Conservation (phyloP, 2,329 filamentous ascomycete species). For the Exophiala alcalophila region DNA sequence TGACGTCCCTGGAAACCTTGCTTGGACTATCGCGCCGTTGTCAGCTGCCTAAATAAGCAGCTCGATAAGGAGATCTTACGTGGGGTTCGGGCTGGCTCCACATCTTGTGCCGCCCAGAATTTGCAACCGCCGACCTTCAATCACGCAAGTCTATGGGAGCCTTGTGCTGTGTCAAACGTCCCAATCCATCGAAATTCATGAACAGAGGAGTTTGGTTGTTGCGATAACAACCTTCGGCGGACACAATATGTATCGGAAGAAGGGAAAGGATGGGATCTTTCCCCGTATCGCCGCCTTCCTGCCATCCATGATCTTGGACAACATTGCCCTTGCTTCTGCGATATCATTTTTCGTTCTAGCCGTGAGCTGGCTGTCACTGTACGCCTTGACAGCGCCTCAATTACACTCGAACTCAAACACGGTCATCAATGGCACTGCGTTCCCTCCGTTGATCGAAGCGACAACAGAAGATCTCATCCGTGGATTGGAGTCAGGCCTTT, state of each 20-base stretch:
- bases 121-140: too few species aligned
- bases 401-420: slow-evolving; percentile 20
- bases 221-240: too few species aligned
- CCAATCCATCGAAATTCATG: too few species aligned
- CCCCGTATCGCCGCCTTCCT: too few species aligned
- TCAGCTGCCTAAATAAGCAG: slow-evolving; percentile 23
- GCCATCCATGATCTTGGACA: not conserved
- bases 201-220: too few species aligned
- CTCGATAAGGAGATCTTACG: slow-evolving; percentile 14
- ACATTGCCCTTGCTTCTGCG: slow-evolving; percentile 2
- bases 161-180: too few species aligned
- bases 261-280: too few species aligned
- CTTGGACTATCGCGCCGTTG: not conserved
- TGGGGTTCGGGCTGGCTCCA: slow-evolving; percentile 8
- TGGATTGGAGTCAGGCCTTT: slow-evolving; percentile 51
- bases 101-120: too few species aligned
- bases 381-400: slow-evolving; percentile 2
- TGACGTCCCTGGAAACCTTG: not conserved
- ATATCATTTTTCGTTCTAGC: not conserved
- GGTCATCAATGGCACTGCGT: slow-evolving; percentile 25
- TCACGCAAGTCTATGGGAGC: too few species aligned
- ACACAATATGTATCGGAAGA: too few species aligned
- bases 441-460: slow-evolving; percentile 48
- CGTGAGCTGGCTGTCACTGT: slow-evolving; percentile 9
- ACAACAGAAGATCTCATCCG: slow-evolving; percentile 50